Evolutionary conservation across 805 yeast species (phyloP).

Genomic region (Candida hungchunana): DNA sequence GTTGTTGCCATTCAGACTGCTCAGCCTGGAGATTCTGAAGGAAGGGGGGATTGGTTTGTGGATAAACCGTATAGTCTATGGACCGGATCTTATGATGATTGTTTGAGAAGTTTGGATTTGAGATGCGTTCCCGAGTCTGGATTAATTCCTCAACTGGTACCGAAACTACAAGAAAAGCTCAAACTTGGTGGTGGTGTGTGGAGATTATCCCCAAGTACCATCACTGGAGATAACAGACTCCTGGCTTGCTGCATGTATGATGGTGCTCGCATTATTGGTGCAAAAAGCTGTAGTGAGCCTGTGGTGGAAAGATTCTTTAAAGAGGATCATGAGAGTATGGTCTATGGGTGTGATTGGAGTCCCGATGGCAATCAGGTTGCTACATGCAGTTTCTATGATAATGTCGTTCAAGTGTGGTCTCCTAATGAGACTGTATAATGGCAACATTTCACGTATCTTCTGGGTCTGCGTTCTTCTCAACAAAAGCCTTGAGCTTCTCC

Average conservation of each 20-base stretch:
- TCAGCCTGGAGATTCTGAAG: constrained; percentile 33
- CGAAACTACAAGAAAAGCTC: constrained; percentile 38
- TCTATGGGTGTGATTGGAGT: constrained; percentile 93
- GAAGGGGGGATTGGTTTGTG: constrained; percentile 38
- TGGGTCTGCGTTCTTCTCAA: constrained; percentile 38
- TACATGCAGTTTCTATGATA: constrained; percentile 92
- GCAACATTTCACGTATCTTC: constrained; percentile 20
- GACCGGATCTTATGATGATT: constrained; percentile 94
- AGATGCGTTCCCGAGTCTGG: constrained; percentile 43
- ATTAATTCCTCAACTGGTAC: constrained; percentile 47
- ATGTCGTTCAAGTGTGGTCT: constrained; percentile 73
- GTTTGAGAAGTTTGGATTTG: constrained; percentile 63
- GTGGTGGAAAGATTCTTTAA: constrained; percentile 44
- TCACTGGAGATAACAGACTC: constrained; percentile 39
- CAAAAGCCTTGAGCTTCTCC: constrained; percentile 39
- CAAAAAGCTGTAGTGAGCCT: constrained; percentile 25
- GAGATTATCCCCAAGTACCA: constrained; percentile 70
- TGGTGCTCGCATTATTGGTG: constrained; percentile 70
- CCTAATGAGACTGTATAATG: constrained; percentile 12
- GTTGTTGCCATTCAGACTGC: constrained; percentile 74
- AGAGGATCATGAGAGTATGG: constrained; percentile 83
- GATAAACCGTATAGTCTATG: constrained; percentile 47
- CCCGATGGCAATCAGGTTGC: constrained; percentile 44
- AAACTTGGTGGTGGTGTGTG: constrained; percentile 93
- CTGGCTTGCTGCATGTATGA: constrained; percentile 93